Conservation (phyloP, 306 rosid species). For the Cucurbita ficifolia region DNA sequence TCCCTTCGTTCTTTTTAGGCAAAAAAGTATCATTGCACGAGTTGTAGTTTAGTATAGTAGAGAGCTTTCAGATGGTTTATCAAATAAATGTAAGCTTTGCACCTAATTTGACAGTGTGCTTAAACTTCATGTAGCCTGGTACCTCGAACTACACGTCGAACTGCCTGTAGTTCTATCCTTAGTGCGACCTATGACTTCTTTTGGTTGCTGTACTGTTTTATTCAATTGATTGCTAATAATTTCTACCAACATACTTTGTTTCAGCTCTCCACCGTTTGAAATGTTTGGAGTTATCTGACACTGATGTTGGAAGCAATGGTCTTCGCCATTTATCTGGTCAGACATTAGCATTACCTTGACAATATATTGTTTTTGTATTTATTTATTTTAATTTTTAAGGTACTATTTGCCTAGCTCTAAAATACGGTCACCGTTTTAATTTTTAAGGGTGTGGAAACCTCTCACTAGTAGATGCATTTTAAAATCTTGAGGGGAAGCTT, state of each 20-base stretch:
- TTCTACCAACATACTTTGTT: constrained; percentile 11
- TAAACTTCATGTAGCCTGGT: background rate
- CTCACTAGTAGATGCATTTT: too few species aligned
- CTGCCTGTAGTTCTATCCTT: background rate
- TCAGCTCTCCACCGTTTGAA: constrained; percentile 56
- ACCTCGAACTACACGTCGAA: background rate
- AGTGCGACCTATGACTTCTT: background rate
- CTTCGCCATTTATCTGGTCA: constrained; percentile 79
- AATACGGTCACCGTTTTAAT: too few species aligned
- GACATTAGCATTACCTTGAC: background rate
- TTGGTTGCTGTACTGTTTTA: background rate
- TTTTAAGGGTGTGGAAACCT: too few species aligned
- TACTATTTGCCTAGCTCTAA: background rate
- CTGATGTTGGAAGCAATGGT: constrained; percentile 75
- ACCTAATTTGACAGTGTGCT: background rate
- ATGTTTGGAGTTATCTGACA: constrained; percentile 88
- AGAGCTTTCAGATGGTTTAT: too few species aligned
- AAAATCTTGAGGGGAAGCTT: too few species aligned
- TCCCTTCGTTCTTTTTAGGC: background rate
- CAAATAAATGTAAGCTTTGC: background rate
- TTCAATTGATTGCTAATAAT: constrained; percentile 8
- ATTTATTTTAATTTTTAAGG: too few species aligned
- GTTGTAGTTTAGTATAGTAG: background rate
- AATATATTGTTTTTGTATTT: too few species aligned
- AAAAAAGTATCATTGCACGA: background rate